Conservation (phyloP, 2,329 filamentous ascomycete species). For the Chaetomium strumarium region DNA sequence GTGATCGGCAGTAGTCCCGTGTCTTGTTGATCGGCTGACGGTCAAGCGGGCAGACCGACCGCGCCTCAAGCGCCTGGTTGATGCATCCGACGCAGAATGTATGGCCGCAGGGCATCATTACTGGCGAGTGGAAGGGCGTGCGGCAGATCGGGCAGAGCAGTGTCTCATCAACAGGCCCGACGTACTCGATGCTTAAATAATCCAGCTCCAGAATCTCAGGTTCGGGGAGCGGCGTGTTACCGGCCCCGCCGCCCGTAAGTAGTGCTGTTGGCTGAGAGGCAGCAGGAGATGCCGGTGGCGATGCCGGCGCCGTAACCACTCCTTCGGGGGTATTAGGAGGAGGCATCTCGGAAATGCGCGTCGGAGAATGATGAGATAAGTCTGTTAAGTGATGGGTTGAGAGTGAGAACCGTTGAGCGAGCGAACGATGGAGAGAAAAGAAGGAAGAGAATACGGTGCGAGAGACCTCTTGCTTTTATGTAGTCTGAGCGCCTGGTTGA, state of each 20-base stretch:
- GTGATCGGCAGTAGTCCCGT: conserved; percentile 30
- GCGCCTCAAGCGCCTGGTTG: conserved; percentile 36
- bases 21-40: conserved; percentile 37
- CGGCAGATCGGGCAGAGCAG: conserved; percentile 45
- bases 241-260: background rate
- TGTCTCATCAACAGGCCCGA: conserved; percentile 30
- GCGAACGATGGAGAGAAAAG: too few species aligned
- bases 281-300: background rate
- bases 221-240: conserved; percentile 7
- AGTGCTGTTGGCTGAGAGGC: background rate
- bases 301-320: conserved; percentile 1
- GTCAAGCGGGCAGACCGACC: conserved; percentile 52
- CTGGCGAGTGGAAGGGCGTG: conserved; percentile 53
- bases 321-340: conserved; percentile 22
- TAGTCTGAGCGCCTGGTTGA: too few species aligned
- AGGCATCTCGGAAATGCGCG: conserved; percentile 10
- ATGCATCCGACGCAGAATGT: conserved; percentile 59
- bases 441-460: too few species aligned
- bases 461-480: too few species aligned
- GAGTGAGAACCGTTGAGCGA: background rate
- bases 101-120: conserved; percentile 58
- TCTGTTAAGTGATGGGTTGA: background rate
- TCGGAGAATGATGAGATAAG: too few species aligned
- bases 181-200: conserved; percentile 31
- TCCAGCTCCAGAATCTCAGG: conserved; percentile 24